Conservation (phyloP, 306 rosid genomes). For the Vigna reflexopilosa region DNA sequence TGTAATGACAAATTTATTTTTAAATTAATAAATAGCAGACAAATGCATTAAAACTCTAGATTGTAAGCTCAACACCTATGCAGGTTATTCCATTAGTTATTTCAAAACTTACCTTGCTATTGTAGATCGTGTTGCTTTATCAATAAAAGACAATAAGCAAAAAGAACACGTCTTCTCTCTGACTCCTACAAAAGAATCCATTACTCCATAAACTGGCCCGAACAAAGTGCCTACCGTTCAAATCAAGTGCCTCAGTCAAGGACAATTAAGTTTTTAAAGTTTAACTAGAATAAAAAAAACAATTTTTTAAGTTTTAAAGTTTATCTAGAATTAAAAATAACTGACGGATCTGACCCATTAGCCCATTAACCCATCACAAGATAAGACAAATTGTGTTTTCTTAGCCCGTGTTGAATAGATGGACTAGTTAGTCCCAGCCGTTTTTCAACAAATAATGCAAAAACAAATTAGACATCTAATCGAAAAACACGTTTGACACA, state of each 20-base stretch:
- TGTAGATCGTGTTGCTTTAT: constrained; percentile 95
- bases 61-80: background rate
- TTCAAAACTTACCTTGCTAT: constrained; percentile 75
- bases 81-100: background rate
- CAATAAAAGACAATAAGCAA: constrained; percentile 89
- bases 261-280: too few species aligned
- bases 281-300: too few species aligned
- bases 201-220: constrained; percentile 85
- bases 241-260: constrained; percentile 77
- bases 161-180: constrained; percentile 95
- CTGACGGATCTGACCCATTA: too few species aligned
- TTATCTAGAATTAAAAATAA: too few species aligned
- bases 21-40: background rate
- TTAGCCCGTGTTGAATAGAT: too few species aligned
- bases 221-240: constrained; percentile 40
- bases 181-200: constrained; percentile 98
- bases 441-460: too few species aligned
- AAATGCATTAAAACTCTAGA: background rate
- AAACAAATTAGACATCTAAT: too few species aligned
- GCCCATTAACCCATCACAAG: too few species aligned
- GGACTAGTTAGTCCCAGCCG: too few species aligned
- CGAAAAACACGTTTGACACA: too few species aligned
- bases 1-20: background rate
- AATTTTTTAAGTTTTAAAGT: too few species aligned
- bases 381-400: too few species aligned